Percentiles rank a stretch among this genome's conserved stretches.
Conservation (phyloP, 495 filamentous ascomycete genomes). For the Penicillium paxilli region DNA sequence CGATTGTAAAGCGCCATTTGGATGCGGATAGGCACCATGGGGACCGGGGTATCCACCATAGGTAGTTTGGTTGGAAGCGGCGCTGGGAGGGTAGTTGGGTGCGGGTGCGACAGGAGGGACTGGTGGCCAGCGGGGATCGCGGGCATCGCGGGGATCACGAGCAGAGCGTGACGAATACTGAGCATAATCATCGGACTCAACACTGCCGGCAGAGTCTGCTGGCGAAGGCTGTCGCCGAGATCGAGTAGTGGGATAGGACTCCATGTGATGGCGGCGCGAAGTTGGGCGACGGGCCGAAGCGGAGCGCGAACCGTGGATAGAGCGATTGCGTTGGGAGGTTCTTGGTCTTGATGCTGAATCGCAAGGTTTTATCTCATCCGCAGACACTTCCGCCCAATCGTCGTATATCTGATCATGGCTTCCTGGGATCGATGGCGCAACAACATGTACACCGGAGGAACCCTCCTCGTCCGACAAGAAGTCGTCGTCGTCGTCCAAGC, state of each 20-base stretch:
- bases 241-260: slow-evolving; percentile 32
- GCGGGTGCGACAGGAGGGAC: slow-evolving; percentile 22
- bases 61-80: slow-evolving; percentile 44
- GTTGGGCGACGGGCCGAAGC: slow-evolving; percentile 42
- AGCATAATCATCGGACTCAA: slow-evolving; percentile 54
- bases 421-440: slow-evolving; percentile 52
- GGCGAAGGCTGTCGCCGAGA: slow-evolving; percentile 51
- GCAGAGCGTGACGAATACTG: slow-evolving; percentile 35
- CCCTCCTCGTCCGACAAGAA: slow-evolving; percentile 54
- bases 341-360: slow-evolving; percentile 78
- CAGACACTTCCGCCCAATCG: slow-evolving; percentile 53
- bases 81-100: slow-evolving; percentile 46
- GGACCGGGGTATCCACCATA: slow-evolving; percentile 22
- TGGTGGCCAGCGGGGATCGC: slow-evolving; percentile 39
- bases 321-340: slow-evolving; percentile 46
- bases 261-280: slow-evolving; percentile 43
- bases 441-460: slow-evolving; percentile 52
- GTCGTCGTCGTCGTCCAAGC: slow-evolving; percentile 43
- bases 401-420: slow-evolving; percentile 35
- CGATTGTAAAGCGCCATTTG: slow-evolving; percentile 33
- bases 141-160: too few relatives aligned
- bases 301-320: slow-evolving; percentile 42
- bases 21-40: slow-evolving; percentile 28
- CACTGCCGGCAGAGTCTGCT: slow-evolving; percentile 54
- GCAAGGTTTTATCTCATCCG: slow-evolving; percentile 69